These are phyloP conservation scores for Nothophytophthora sp. DNA, from an alignment of 352 stramenopile species.

Conservation along the genomic window DNA sequence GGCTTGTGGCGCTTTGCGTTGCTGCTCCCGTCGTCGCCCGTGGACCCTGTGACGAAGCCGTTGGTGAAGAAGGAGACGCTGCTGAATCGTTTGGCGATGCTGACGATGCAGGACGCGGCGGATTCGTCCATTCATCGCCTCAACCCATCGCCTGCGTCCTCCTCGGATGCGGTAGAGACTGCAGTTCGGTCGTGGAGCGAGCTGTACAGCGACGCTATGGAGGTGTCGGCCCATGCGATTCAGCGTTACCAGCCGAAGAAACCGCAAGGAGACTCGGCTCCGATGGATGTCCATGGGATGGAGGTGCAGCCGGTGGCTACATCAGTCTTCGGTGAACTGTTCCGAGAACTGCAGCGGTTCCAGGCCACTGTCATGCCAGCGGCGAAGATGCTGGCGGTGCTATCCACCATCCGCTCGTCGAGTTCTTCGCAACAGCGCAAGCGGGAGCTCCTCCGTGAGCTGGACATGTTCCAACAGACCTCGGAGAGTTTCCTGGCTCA, in stretches of 20 bases:
- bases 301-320: constrained; percentile 32
- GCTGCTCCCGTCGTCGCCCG: constrained; percentile 92
- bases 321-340: constrained; percentile 71
- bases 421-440: constrained; percentile 50
- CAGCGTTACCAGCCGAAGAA: constrained; percentile 46
- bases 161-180: constrained; percentile 13
- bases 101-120: constrained; percentile 60
- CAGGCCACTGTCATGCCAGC: constrained; percentile 72
- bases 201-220: constrained; percentile 20
- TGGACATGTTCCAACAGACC: constrained; percentile 90
- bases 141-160: constrained; percentile 39
- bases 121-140: constrained; percentile 62
- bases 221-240: constrained; percentile 46
- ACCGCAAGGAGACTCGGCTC: constrained; percentile 2
- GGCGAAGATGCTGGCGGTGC: constrained; percentile 56
- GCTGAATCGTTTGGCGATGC: constrained; percentile 81
- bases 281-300: constrained; percentile 14
- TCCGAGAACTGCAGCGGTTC: constrained; percentile 74
- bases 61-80: constrained; percentile 94
- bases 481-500: constrained; percentile 80
- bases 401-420: constrained; percentile 31
- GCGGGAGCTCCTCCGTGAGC: constrained; percentile 73
- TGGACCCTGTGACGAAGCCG: constrained; percentile 96
- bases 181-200: constrained; percentile 12
- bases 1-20: constrained; percentile 94